Evolutionary conservation across 495 filamentous ascomycete species (phyloP).

Genomic region (Podospora fimiseda): DNA sequence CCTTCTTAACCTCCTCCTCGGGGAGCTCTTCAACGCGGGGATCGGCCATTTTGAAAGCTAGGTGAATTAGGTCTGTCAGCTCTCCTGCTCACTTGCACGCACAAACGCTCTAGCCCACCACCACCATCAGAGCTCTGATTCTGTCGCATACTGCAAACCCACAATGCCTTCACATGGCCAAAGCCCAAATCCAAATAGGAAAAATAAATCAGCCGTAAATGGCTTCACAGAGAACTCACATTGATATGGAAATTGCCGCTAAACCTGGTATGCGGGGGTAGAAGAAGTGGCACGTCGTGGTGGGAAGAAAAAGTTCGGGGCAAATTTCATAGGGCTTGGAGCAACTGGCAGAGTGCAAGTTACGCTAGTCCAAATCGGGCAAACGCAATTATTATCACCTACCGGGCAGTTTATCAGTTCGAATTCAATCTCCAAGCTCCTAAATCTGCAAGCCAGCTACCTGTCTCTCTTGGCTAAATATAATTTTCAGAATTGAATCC

Average conservation of each 20-base stretch:
- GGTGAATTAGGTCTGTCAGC: constrained; percentile 20
- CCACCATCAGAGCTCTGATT: neutral
- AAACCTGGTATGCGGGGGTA: constrained; percentile 26
- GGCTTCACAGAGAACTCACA: constrained; percentile 19
- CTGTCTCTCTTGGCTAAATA: neutral
- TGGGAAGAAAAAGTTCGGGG: constrained; percentile 29
- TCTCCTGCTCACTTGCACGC: constrained; percentile 15
- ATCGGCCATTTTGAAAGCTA: constrained; percentile 69
- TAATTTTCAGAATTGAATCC: neutral
- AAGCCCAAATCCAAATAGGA: neutral
- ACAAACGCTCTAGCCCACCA: constrained; percentile 9
- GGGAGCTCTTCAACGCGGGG: constrained; percentile 95
- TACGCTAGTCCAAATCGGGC: constrained; percentile 19
- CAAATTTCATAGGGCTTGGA: constrained; percentile 31
- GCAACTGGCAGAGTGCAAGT: constrained; percentile 1
- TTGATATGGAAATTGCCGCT: constrained; percentile 25
- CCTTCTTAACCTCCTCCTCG: constrained; percentile 82
- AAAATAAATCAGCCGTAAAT: neutral
- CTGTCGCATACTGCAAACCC: neutral
- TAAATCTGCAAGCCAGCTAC: neutral
- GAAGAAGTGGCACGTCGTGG: constrained; percentile 20
- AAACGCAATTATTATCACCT: constrained; percentile 5
- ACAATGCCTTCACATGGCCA: neutral
- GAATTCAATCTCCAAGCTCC: neutral
- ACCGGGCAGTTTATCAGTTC: too few species aligned